Evolutionary conservation across 148 eudicot species (phyloP), one percentile per base, ranked within the genome.

Genomic region (Heliosperma pusillum): DNA sequence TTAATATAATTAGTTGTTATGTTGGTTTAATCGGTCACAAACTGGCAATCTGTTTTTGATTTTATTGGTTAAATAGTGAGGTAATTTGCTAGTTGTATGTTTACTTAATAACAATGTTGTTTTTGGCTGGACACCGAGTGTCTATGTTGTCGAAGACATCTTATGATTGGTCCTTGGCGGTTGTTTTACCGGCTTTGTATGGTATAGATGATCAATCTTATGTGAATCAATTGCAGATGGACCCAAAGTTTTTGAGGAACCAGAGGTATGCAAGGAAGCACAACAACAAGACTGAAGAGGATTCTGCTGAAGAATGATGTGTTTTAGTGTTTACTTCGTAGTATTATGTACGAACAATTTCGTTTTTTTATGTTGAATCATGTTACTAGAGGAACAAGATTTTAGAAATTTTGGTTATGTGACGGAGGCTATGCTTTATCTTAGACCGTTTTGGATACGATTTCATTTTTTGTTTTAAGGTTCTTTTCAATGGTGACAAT

Each of bases 221-320:
- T 15, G 19, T 50, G 55, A 15, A 9, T 13, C 0, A 3, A 29
- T 26, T 68, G 65, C 58, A 91, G 97, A 91, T 91, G 97, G 97
- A 91, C 79, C 94, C 97, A 1, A 91, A 89, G 87, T 91, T 91
- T 65, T 78, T 91, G 87, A 91, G 97, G 92, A 91, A 91, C 83
- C 93, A 91, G 85, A 92, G 97, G 97, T 88, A 89, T 47, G 97
- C 97, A 3, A 89, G 97, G 94, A 92, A 92, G 92, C 94, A 92
- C 85, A 92, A 90, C 89, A 88, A 87, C 62, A 84, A 84, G 85
- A 58, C 71, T 15, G 90, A 80, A 1, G 94, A 87, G 25, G 73
- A 55, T 15, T 78, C 87, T 20, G 63, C 84, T 66, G 89, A 65
- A 17, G 87, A 90, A 83, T 40, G 22, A 42, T 50, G 19, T 50